Evolutionary conservation across 2,329 filamentous ascomycete species (phyloP), one percentile per base, ranked within the genome.

Genomic region (Phyllosticta ampelicida): DNA sequence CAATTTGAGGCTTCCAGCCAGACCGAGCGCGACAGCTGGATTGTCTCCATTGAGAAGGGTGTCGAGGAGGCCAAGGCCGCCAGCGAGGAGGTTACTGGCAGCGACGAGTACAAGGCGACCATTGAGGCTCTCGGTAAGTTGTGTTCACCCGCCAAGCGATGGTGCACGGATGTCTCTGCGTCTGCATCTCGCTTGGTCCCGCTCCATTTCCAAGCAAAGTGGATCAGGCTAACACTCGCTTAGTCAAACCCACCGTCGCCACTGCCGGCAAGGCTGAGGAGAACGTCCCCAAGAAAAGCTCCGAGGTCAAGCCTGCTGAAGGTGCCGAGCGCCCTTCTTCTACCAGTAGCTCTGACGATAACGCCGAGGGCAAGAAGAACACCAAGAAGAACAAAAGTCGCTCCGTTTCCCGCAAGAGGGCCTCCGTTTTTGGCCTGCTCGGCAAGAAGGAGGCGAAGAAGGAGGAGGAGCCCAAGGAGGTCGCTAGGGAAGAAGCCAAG

Each of bases 1-100:
- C 82, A 82, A 61, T 96, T 99, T 81, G 92, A 96, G 83, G 89
- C 92, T 60, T 69, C 78, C 67, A 86, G 70, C 67, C 67, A 82
- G 53, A 78, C 83, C 60, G 90, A 96, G 77, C 90, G 92, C 71
- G 90, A 96, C 74, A 89, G 87, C 81, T 97, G 94, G 94, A 83
- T 95, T 67, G 77, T 84, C 62, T 87, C 91, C 69, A 74, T 96
- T 66, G 90, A 94, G 82, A 77, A 82, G 68, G 89, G 91, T 80
- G 82, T 88, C 56, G 81, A 85, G 55, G 90, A 95, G 77, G 91
- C 90, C 68, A 95, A 94, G 81, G 86, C 86, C 67, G 78, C 88
- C 60, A 86, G 85, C 68, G 79, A 87, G 63, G 80, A 80, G 58
- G 82, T 96, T 66, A 82, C 83, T 63, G 84, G 86, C 74, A 86